phyloP scores from a whole-genome alignment of 768 basidiomycete genomes.

The Pleurotus ostreatus region DNA sequence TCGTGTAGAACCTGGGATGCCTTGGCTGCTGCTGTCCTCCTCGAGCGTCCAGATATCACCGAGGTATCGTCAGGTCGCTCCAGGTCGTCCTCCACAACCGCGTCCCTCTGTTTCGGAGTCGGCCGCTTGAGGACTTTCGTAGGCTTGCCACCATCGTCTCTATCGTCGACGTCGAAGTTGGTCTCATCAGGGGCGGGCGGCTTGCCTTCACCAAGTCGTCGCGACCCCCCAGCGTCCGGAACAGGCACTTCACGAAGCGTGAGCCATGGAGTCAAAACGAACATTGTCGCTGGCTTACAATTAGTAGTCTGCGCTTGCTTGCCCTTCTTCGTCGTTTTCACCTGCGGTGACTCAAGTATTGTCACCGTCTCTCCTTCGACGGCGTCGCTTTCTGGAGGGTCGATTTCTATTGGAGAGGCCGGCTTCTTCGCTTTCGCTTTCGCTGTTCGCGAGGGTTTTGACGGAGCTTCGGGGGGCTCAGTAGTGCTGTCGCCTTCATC shows the following conservation, averaged over 20 bases:
- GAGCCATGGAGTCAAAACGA: neutral
- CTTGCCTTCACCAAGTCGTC: no score
- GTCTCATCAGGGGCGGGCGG: no score
- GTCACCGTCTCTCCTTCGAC: no score
- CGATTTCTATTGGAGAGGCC: no score
- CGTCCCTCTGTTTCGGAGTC: neutral
- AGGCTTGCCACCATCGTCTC: no score
- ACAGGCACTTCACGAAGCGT: neutral
- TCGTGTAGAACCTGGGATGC: slow-evolving; percentile 52
- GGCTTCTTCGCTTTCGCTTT: no score
- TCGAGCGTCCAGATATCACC: slow-evolving; percentile 14
- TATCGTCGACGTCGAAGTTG: no score
- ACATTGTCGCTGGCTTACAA: neutral
- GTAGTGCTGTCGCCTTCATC: no score
- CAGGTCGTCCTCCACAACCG: neutral
- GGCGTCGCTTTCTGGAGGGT: no score
- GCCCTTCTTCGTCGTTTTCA: neutral
- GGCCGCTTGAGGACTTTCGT: neutral
- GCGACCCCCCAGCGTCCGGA: neutral
- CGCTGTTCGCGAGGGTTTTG: no score
- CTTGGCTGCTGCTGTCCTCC: slow-evolving; percentile 39
- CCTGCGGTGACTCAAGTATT: no score
- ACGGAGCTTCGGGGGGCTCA: no score
- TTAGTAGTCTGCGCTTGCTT: neutral
- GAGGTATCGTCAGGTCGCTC: neutral